Base-by-base conservation (phyloP, 805 yeast species). In the Candida krabiensis region DNA sequence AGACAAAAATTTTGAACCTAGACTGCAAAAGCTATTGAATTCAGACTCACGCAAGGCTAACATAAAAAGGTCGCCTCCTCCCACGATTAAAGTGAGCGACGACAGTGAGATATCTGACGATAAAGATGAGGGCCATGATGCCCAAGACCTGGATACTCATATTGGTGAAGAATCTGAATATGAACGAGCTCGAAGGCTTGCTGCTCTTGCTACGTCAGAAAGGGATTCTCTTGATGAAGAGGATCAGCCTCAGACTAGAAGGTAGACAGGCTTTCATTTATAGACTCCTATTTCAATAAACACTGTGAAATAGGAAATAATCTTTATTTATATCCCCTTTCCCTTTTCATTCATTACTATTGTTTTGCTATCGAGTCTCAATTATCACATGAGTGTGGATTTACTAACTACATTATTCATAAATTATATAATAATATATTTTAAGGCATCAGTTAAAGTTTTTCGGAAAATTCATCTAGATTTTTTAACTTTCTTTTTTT, bases 191-290 rank as follows among this genome's bases (percentile, higher is more conserved):
- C 49, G 63, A 37, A 49, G 66, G 33, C 39, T 55, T 27, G 62
- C 59, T 9, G 64, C 63, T 2, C 47, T 59, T 28, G 46, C 45
- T 15, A 33, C 41, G 13, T 49, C 59, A 2, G 55, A 52, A 16
- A 49, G 64, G 33, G 64, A 61, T 28, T 59, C 61, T 38, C 64
- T 58, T 30, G 67, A 67, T 30, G 69, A 67, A 43, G 71, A 66
- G 33, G 63, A 60, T 4, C 46, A 57, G 5, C 47, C 47, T 13
- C 33, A 26, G n/a, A 47, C 37, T 8, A 21, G 24, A 21, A 7
- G 9, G 7, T 21, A 21, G 24, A 21, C 7, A 21, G 11, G 9
- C 24, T 21, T 7, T 21, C n/a, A n/a, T n/a, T n/a, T n/a, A n/a
- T n/a, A n/a, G n/a, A n/a, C n/a, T n/a, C n/a, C n/a, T n/a, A n/a